phyloP scores from a whole-genome alignment of 139 green algal species.

The Bryopsis sp. region DNA sequence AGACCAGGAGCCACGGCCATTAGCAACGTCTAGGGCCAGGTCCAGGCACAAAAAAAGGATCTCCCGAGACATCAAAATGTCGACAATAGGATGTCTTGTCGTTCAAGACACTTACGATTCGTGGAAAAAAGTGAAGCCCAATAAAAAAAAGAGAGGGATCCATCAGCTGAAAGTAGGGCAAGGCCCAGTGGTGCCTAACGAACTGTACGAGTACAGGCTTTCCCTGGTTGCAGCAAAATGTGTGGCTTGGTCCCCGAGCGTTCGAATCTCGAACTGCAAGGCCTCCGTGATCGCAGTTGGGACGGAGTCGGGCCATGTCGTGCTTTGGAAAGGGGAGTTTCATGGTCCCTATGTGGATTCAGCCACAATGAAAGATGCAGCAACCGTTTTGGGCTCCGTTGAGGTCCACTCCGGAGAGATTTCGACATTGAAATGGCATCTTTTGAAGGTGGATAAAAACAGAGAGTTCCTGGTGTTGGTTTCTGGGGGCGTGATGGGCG shows the following conservation, averaged over 20 bases:
- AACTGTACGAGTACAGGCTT: neutral
- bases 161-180: too few relatives aligned
- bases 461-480: neutral
- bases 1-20: too few relatives aligned
- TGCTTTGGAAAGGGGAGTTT: neutral
- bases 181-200: too few relatives aligned
- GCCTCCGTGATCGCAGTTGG: neutral
- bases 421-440: conserved; percentile 7
- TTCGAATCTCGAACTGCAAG: neutral
- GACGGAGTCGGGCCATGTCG: neutral
- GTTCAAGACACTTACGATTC: too few relatives aligned
- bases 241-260: neutral
- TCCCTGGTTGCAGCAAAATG: neutral
- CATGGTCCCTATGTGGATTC: neutral
- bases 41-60: too few relatives aligned
- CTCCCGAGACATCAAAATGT: too few relatives aligned
- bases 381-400: neutral
- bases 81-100: too few relatives aligned
- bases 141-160: too few relatives aligned
- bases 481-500: neutral
- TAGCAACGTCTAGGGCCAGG: too few relatives aligned
- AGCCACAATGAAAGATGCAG: neutral
- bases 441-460: neutral
- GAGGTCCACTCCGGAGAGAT: too few relatives aligned
- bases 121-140: too few relatives aligned